Evolutionary conservation across 192 early-diverging fungal species (phyloP).

Genomic region (Spizellomyces sp.): DNA sequence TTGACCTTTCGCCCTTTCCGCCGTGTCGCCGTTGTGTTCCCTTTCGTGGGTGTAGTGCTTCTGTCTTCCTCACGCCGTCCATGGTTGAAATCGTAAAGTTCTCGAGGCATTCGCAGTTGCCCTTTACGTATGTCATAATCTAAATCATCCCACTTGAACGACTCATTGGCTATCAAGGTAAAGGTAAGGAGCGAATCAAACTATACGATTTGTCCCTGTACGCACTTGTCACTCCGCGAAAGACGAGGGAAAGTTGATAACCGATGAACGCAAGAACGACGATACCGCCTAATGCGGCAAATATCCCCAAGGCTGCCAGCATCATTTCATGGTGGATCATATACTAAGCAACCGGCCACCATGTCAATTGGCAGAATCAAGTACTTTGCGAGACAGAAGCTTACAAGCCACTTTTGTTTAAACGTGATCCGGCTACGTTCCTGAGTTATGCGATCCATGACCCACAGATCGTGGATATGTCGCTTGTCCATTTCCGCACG

Average conservation of each 20-base stretch:
- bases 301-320: slow-evolving; percentile 40
- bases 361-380: neutral
- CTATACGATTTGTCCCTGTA: neutral
- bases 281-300: slow-evolving; percentile 39
- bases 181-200: slow-evolving; percentile 19
- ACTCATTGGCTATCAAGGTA: slow-evolving; percentile 45
- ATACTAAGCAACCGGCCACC: slow-evolving; percentile 18
- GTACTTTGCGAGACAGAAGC: neutral
- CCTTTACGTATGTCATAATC: slow-evolving; percentile 35
- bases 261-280: slow-evolving; percentile 42
- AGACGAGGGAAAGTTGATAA: slow-evolving; percentile 43
- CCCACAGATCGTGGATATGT: slow-evolving; percentile 22
- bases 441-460: slow-evolving; percentile 18
- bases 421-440: slow-evolving; percentile 24
- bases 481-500: slow-evolving; percentile 34
- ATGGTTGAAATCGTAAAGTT: slow-evolving; percentile 34
- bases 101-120: slow-evolving; percentile 26
- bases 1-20: slow-evolving; percentile 11
- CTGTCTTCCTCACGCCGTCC: neutral
- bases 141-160: slow-evolving; percentile 56
- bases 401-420: slow-evolving; percentile 42
- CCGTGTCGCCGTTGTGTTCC: no score
- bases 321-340: slow-evolving; percentile 37
- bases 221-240: slow-evolving; percentile 42
- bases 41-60: no score